A percentile compares a stretch with the other conserved stretches of the same genome.
phyloP scores from a whole-genome alignment of 2,329 filamentous ascomycete genomes.

The Fusarium chlamydosporum region DNA sequence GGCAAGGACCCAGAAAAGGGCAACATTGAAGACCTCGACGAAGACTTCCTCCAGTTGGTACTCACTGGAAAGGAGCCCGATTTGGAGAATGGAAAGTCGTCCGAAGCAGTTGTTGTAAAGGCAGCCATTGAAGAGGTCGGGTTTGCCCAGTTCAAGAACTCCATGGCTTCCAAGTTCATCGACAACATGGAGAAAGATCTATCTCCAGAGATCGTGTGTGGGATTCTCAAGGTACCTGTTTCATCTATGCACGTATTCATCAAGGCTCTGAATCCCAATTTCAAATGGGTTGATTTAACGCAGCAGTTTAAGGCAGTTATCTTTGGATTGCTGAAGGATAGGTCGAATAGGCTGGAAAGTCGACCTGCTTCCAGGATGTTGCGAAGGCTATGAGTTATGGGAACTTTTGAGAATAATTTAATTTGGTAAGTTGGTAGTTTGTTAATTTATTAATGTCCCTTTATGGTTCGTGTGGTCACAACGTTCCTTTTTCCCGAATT shows the following conservation, averaged over 20 bases:
- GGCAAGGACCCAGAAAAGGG: constrained; percentile 3
- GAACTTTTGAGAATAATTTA: too few relatives aligned
- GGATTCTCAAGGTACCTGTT: constrained; percentile 1
- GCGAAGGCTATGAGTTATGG: too few relatives aligned
- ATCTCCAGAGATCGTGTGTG: constrained; percentile 8
- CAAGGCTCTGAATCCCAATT: constrained; percentile 9
- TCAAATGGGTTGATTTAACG: constrained; percentile 13
- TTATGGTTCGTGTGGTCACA: rapidly evolving
- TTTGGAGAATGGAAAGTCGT: rapidly evolving
- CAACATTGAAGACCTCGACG: constrained; percentile 11
- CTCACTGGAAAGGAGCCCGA: not conserved
- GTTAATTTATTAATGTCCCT: not conserved
- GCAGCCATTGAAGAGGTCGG: rapidly evolving
- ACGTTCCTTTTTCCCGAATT: rapidly evolving
- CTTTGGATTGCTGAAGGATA: constrained; percentile 4
- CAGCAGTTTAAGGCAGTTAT: constrained; percentile 18
- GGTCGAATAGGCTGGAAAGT: not conserved
- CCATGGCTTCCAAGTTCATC: constrained; percentile 5
- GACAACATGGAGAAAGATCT: constrained; percentile 10
- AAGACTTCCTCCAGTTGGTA: constrained; percentile 6
- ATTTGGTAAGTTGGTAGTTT: not conserved
- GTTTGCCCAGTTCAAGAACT: constrained; percentile 3
- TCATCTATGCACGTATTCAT: constrained; percentile 6
- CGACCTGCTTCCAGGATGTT: constrained; percentile 6
- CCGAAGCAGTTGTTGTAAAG: not conserved